These are phyloP conservation scores for Thoreauomyces humboldtii DNA, from an alignment of 192 early-diverging fungal species.

Conservation along the genomic window DNA sequence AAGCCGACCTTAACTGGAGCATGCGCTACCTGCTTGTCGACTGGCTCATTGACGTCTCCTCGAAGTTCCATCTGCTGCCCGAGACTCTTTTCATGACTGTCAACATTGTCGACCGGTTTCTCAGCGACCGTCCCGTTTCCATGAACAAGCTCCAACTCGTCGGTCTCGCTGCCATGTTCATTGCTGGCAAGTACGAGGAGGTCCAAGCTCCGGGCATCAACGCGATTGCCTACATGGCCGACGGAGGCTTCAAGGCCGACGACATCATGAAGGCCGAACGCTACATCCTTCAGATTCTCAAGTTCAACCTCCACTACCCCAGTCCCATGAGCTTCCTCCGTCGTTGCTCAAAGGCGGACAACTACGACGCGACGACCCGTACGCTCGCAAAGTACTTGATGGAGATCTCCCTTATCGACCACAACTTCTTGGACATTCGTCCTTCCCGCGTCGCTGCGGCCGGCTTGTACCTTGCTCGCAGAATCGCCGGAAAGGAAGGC, in stretches of 20 bases:
- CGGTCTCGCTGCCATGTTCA: constrained; percentile 83
- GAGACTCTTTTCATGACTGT: constrained; percentile 93
- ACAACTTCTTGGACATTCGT: constrained; percentile 66
- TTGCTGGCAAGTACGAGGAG: constrained; percentile 97
- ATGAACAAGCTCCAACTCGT: constrained; percentile 91
- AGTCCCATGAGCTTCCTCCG: constrained; percentile 91
- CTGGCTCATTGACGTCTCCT: constrained; percentile 93
- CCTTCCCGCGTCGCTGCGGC: constrained; percentile 80
- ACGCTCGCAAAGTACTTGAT: constrained; percentile 94
- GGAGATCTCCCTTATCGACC: constrained; percentile 89
- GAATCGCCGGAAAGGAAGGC: constrained; percentile 67
- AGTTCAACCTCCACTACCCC: constrained; percentile 86
- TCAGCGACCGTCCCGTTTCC: constrained; percentile 80
- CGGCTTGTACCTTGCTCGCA: constrained; percentile 73
- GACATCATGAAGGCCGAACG: constrained; percentile 92
- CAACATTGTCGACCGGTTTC: constrained; percentile 94
- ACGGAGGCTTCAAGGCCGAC: constrained; percentile 66
- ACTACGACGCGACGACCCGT: constrained; percentile 87
- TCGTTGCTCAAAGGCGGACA: constrained; percentile 82
- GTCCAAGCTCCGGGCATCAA: constrained; percentile 75
- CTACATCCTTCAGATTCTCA: constrained; percentile 82
- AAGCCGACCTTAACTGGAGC: constrained; percentile 84
- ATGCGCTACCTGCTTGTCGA: constrained; percentile 93
- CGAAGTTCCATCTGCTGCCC: constrained; percentile 84
- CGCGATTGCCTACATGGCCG: constrained; percentile 85